A percentile compares a stretch with the other conserved stretches of the same genome.
These are phyloP conservation scores for Phytopythium helicoides DNA, from an alignment of 352 stramenopile genomes.

Conservation along the genomic window DNA sequence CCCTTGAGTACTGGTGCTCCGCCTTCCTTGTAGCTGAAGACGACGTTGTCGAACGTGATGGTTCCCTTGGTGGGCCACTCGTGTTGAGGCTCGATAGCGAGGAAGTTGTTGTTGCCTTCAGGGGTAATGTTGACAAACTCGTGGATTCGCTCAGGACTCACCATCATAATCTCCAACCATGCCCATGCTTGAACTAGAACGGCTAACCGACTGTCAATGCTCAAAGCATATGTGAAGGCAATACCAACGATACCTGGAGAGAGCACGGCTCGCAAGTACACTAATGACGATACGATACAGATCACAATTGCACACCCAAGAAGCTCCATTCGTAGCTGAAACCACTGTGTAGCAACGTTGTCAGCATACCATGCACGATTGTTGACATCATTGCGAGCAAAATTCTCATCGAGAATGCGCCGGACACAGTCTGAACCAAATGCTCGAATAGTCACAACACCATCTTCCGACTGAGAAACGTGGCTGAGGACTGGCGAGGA, in stretches of 20 bases:
- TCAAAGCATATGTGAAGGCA: slow-evolving; percentile 85
- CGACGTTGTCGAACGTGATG: slow-evolving; percentile 77
- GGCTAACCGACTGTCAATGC: slow-evolving; percentile 75
- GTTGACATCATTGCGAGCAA: slow-evolving; percentile 23
- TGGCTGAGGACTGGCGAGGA: slow-evolving; percentile 39
- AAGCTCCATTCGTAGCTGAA: slow-evolving; percentile 40
- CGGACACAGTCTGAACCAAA: slow-evolving; percentile 27
- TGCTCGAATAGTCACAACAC: slow-evolving; percentile 26
- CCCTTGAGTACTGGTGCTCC: slow-evolving; percentile 43
- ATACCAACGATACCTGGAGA: slow-evolving; percentile 74
- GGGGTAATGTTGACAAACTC: slow-evolving; percentile 39
- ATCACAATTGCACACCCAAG: slow-evolving; percentile 30
- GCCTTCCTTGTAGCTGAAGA: slow-evolving; percentile 70
- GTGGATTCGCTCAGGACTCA: slow-evolving; percentile 40
- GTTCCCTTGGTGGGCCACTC: slow-evolving; percentile 68
- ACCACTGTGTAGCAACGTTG: slow-evolving; percentile 34
- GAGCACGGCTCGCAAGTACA: slow-evolving; percentile 25
- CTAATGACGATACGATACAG: slow-evolving; percentile 30
- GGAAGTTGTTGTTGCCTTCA: slow-evolving; percentile 12
- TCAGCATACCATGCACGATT: slow-evolving; percentile 22
- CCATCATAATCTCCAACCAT: slow-evolving; percentile 37
- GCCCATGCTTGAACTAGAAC: slow-evolving; percentile 26
- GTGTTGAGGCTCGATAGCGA: slow-evolving; percentile 17
- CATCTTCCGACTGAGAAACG: slow-evolving; percentile 24
- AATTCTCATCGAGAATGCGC: slow-evolving; percentile 17